These are phyloP conservation scores for Akanthomyces muscarius DNA, from an alignment of 2,329 filamentous ascomycete species.

Conservation along the genomic window DNA sequence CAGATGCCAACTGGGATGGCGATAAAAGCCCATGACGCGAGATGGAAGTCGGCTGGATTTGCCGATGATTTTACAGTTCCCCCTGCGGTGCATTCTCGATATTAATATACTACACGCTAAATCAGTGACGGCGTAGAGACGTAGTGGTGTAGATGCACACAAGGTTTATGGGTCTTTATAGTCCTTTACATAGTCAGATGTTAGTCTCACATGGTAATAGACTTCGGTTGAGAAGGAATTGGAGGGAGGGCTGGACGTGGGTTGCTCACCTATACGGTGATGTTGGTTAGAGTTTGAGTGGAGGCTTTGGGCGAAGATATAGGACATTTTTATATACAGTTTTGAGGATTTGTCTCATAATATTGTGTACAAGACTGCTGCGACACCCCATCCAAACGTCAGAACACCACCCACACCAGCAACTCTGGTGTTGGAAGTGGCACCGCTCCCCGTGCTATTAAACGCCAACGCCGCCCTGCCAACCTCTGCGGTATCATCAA, in stretches of 20 bases:
- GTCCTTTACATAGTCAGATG: constrained; percentile 3
- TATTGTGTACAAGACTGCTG: not conserved
- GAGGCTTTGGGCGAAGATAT: not conserved
- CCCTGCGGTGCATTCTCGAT: constrained; percentile 14
- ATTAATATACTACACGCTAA: constrained; percentile 17
- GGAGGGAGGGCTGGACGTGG: not conserved
- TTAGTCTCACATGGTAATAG: constrained; percentile 7
- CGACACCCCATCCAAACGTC: not conserved
- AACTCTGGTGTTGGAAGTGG: not conserved
- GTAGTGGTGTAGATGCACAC: not conserved
- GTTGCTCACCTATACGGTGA: too few species aligned
- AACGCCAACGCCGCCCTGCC: constrained; percentile 25
- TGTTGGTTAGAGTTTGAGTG: not conserved
- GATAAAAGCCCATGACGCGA: constrained; percentile 19
- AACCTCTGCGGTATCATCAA: constrained; percentile 31
- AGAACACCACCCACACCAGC: not conserved
- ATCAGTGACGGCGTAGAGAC: constrained; percentile 9
- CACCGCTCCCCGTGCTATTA: constrained; percentile 21
- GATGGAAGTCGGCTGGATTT: constrained; percentile 18
- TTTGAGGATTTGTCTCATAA: not conserved
- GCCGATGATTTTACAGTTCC: constrained; percentile 17
- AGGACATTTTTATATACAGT: not conserved
- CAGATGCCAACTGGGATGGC: constrained; percentile 20
- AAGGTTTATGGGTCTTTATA: not conserved
- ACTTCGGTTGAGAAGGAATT: constrained; percentile 1